phyloP scores from a whole-genome alignment of 108 stramenopile genomes.

The Phaeodactylum tricornutum region DNA sequence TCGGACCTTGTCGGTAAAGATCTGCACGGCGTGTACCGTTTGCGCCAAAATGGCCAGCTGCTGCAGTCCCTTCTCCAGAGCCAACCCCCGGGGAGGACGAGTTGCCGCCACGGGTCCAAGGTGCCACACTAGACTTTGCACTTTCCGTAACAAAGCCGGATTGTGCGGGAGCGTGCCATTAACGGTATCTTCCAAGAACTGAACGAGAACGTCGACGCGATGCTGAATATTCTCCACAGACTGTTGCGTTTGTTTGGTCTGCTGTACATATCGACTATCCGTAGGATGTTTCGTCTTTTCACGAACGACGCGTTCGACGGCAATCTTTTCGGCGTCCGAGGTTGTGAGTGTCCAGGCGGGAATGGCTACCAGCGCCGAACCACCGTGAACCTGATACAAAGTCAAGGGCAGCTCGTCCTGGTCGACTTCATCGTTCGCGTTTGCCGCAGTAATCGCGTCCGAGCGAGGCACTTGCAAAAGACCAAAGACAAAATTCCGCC shows the following conservation, averaged over 20 bases:
- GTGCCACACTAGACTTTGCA: conserved; percentile 13
- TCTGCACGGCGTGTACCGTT: conserved; percentile 42
- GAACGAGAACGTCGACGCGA: conserved; percentile 38
- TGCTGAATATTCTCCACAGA: conserved; percentile 45
- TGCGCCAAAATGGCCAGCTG: conserved; percentile 46
- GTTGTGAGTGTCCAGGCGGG: conserved; percentile 54
- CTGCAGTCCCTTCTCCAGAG: conserved; percentile 14
- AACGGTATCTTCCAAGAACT: conserved; percentile 26
- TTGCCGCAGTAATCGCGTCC: neutral
- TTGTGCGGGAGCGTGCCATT: conserved; percentile 10
- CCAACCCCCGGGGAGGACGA: conserved; percentile 19
- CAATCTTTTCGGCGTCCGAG: conserved; percentile 63
- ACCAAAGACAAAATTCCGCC: conserved; percentile 17
- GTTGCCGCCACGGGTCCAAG: conserved; percentile 19
- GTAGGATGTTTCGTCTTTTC: too few relatives aligned
- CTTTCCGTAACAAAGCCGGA: conserved; percentile 16
- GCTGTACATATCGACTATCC: too few relatives aligned
- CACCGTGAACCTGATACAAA: conserved; percentile 34
- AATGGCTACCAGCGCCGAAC: conserved; percentile 35
- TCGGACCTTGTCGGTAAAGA: conserved; percentile 66
- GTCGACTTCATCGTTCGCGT: conserved; percentile 3
- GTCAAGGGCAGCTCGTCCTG: conserved; percentile 40
- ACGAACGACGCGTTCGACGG: conserved; percentile 65
- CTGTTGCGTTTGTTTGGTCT: too few relatives aligned
- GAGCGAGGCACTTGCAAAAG: conserved; percentile 19